Base-by-base conservation (phyloP, 192 early-diverging fungal species). In the Coemansia aciculifera region DNA sequence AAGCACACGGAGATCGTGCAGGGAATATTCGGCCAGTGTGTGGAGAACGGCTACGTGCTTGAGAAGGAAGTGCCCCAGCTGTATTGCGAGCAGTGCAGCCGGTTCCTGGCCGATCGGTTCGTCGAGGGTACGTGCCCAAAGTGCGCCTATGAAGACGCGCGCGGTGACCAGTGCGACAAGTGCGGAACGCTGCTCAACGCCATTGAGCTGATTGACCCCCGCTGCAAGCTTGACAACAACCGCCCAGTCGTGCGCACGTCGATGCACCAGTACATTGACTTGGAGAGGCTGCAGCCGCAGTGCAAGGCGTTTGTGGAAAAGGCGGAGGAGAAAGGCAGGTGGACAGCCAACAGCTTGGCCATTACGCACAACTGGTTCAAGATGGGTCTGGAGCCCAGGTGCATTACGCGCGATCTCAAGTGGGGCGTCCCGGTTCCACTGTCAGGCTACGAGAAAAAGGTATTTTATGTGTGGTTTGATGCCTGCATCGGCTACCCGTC, bases 391-490 rank as follows among this genome's bases (percentile, higher is more conserved):
- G 88, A 83, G 68, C 89, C 92, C 46, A 90, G 96, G 59, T 96
- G 95, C 79, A 99, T 99, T 68, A 99, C 96, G 40, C 91, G 98
- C 59, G 98, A 99, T 68, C 82, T 99, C 72, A 98, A 98, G 75
- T 99, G 98, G 98, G 98, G 98, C 37, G 93, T 93, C 38, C 89
- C 91, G 32, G 96, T 99, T 11, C 98, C 98, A 15, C 83, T 91
- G 27, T 76, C 82, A 10, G 93, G 91, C 17, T 95, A 86, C 62
- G 88, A 94, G 65, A 81, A 88, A 51, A 98, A 98, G 85, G 96
- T 98, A 19, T 98, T 99, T 57, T 99, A 99, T 78, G 98, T 99
- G 38, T 99, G 98, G 98, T 98, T 96, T 66, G 98, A 99, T 71
- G 98, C 98, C 27, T 92, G 91, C 62, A 95, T 99, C 66, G 98